Evolutionary conservation across 176 grass and related monocot species (phyloP), one percentile per base, ranked within the genome.

Genomic region (Hyparrhenia diplandra): DNA sequence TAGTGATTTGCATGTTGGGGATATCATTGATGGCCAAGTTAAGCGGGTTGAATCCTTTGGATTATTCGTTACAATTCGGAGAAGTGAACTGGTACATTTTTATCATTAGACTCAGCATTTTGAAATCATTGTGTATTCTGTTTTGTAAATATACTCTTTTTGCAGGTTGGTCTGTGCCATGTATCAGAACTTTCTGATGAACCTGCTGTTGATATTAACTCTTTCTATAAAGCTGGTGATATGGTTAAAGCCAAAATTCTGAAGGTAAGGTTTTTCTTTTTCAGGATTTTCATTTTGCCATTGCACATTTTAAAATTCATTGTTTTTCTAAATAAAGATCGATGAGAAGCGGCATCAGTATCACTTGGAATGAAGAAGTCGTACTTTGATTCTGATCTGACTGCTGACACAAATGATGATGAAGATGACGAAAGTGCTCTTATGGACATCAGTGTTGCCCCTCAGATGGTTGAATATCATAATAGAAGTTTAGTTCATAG

Each of bases 161-260:
- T 77, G 77, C 79, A 98, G 95, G 95, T 98, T 84, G 95, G 92
- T 40, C 84, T 98, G 81, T 98, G 95, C 73, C 95, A 98, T 86
- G 67, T 93, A 81, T 98, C 95, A 52, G 88, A 98, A 88, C 71
- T 98, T 76, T 94, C 86, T 70, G 95, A 98, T 82, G 92, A 95
- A 82, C 87, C 86, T 55, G 80, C 95, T 20, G 62, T 84, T 80
- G 87, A 94, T 77, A 88, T 92, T 88, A 78, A 91, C 83, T 80
- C 81, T 52, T 83, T 51, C 69, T 89, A 93, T 73, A 91, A 84
- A 80, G 86, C 95, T 81, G 92, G 95, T 52, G 84, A 95, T 89
- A 88, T 60, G 43, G 86, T 98, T 73, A 83, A 85, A 74, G 90
- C 90, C 43, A 95, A 95, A 86, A 91, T 98, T 86, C 77, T 98